These are phyloP conservation scores for Coemansia sp. DNA, from an alignment of 192 early-diverging fungal species.

Conservation along the genomic window DNA sequence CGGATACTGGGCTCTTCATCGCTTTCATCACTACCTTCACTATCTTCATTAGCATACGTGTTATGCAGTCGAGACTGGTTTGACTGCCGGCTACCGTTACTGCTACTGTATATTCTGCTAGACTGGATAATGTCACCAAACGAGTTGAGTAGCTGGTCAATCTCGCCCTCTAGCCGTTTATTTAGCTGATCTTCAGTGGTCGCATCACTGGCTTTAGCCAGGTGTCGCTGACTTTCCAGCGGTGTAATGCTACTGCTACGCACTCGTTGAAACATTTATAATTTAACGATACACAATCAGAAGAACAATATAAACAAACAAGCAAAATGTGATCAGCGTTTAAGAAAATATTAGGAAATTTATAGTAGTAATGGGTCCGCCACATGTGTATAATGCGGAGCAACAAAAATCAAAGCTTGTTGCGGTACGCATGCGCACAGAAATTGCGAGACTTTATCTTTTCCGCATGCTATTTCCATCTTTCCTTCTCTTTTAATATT, in stretches of 20 bases:
- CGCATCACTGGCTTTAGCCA: conserved; percentile 29
- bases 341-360: not conserved
- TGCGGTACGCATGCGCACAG: too few species aligned
- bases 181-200: conserved; percentile 45
- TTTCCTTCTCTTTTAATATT: not conserved
- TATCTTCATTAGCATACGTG: not conserved
- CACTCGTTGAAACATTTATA: conserved; percentile 37
- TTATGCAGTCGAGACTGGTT: not conserved
- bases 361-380: not conserved
- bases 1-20: conserved; percentile 2
- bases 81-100: conserved; percentile 15
- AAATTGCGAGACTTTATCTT: not conserved
- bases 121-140: conserved; percentile 53
- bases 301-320: too few species aligned
- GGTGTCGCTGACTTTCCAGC: conserved; percentile 31
- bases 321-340: too few species aligned
- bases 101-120: conserved; percentile 39
- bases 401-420: not conserved
- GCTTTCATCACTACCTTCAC: conserved; percentile 7
- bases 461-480: conserved; percentile 5
- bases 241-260: conserved; percentile 30
- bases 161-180: conserved; percentile 38
- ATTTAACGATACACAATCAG: not conserved
- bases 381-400: not conserved
- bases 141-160: conserved; percentile 50